A percentile compares a stretch with the other conserved stretches of the same genome.
Conservation (phyloP, 106 monocot genomes). For the Cymbidium sinense region DNA sequence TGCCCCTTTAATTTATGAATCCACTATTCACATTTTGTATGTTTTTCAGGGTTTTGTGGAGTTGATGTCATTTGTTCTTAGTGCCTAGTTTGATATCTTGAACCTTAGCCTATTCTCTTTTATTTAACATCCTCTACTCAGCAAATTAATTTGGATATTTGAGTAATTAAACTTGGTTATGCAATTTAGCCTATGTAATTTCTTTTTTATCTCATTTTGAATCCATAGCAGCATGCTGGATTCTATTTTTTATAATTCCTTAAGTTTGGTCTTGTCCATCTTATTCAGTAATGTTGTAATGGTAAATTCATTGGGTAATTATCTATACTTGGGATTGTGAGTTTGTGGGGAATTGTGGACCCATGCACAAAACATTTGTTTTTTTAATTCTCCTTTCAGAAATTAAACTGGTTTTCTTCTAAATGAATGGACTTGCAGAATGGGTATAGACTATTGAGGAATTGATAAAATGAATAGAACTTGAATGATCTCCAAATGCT, state of each 20-base stretch:
- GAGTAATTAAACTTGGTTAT: neutral
- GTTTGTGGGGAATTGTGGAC: neutral
- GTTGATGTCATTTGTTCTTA: neutral
- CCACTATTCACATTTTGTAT: neutral
- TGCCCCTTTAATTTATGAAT: no score
- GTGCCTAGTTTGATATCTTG: neutral
- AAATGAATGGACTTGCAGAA: no score
- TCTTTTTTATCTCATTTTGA: neutral
- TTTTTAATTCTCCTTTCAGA: neutral
- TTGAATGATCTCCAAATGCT: neutral
- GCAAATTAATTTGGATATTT: neutral
- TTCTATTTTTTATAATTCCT: neutral
- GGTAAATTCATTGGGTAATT: neutral
- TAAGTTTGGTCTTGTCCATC: neutral
- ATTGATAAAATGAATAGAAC: neutral
- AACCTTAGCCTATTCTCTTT: neutral
- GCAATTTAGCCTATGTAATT: neutral
- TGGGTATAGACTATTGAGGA: neutral
- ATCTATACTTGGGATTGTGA: neutral
- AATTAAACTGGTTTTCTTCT: neutral
- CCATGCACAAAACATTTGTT: neutral
- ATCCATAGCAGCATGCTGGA: neutral
- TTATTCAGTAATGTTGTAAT: neutral
- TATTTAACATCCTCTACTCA: neutral
- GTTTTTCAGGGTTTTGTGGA: neutral